A percentile compares a stretch with the other conserved stretches of the same genome.
phyloP scores from a whole-genome alignment of 2,329 filamentous ascomycete genomes.

The Gaeumannomyces tritici region DNA sequence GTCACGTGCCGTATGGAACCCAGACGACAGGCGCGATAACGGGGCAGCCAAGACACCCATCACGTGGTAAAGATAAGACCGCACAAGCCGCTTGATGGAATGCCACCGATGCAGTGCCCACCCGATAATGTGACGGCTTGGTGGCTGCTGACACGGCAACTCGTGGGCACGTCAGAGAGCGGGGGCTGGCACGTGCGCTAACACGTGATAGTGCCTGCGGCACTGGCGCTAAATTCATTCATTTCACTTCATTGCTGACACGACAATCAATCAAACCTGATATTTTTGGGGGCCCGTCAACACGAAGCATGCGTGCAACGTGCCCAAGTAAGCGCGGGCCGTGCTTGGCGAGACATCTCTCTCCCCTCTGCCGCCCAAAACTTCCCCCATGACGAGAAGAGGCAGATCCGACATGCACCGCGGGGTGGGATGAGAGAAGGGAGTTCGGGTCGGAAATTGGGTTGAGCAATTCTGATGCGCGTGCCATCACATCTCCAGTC shows the following conservation, averaged over 20 bases:
- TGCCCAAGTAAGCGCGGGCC: not conserved
- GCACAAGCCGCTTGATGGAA: not conserved
- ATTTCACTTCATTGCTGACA: too few species aligned
- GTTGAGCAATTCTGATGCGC: not conserved
- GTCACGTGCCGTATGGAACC: not conserved
- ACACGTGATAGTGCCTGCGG: too few species aligned
- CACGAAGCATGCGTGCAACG: not conserved
- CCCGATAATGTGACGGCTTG: too few species aligned
- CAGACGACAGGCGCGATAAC: too few species aligned
- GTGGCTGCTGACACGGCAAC: too few species aligned
- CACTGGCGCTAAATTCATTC: too few species aligned
- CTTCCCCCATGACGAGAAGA: not conserved
- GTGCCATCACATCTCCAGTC: not conserved
- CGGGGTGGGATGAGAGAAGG: not conserved
- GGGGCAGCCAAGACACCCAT: too few species aligned
- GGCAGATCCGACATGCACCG: not conserved
- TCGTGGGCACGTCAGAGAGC: too few species aligned
- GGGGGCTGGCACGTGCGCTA: too few species aligned
- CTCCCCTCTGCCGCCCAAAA: not conserved
- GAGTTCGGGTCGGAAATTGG: not conserved
- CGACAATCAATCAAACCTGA: not conserved
- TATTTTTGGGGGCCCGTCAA: not conserved
- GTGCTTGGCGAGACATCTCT: not conserved
- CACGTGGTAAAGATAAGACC: too few species aligned
- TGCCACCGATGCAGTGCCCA: not conserved